Evolutionary conservation across 2,329 filamentous ascomycete genomes (phyloP).

Genomic region (Ilyonectria mors-panacis): DNA sequence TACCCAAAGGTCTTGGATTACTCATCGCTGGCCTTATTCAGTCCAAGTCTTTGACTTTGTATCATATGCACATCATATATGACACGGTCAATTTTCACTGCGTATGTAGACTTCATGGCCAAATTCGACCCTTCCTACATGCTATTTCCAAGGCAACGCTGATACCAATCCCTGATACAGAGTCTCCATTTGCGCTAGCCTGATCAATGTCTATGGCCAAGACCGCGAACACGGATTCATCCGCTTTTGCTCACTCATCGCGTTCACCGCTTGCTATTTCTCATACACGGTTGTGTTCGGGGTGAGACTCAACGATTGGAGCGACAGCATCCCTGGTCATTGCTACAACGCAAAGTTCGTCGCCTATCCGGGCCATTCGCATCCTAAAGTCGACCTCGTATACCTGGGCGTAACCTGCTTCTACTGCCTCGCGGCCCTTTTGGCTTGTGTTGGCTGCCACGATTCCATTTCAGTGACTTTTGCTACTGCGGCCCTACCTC

Average conservation of each 20-base stretch:
- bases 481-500: background rate
- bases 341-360: conserved; percentile 13
- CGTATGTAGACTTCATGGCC: background rate
- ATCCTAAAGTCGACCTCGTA: background rate
- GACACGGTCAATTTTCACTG: conserved; percentile 23
- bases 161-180: background rate
- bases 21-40: conserved; percentile 15
- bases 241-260: background rate
- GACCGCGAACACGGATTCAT: background rate
- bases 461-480: background rate
- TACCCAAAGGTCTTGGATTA: background rate
- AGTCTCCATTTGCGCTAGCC: conserved; percentile 13
- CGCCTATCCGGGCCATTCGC: background rate
- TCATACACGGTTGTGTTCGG: conserved; percentile 10
- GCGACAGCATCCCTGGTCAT: background rate
- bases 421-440: background rate
- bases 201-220: conserved; percentile 5
- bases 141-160: background rate
- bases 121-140: background rate
- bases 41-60: conserved; percentile 5
- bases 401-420: conserved; percentile 19
- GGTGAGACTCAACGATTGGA: conserved; percentile 5
- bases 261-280: background rate
- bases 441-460: background rate
- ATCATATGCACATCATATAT: conserved; percentile 23